phyloP scores from a whole-genome alignment of 495 filamentous ascomycete species.

The Neurospora tetrasperma region DNA sequence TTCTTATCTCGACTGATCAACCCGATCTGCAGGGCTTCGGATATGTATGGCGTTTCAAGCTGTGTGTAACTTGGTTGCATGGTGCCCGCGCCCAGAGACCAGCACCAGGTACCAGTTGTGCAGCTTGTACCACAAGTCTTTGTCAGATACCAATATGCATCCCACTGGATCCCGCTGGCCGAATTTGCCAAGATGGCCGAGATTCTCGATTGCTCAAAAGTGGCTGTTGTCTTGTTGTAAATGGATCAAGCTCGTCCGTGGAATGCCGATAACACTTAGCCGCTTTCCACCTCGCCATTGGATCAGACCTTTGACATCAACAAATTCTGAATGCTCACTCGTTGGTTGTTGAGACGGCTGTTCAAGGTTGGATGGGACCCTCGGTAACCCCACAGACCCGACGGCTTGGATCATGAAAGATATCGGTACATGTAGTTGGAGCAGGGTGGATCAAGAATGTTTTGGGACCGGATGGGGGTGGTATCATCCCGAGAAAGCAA shows the following conservation, averaged over 20 bases:
- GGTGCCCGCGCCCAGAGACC: neutral
- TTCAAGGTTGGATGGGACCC: neutral
- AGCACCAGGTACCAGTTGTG: neutral
- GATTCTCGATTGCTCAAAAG: neutral
- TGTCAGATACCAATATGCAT: neutral
- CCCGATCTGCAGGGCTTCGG: neutral
- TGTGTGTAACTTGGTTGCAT: neutral
- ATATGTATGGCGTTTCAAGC: neutral
- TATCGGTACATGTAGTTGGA: neutral
- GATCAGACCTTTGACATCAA: neutral
- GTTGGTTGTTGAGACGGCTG: neutral
- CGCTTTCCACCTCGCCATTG: neutral
- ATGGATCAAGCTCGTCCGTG: neutral
- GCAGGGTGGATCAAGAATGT: neutral
- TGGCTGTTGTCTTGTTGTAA: neutral
- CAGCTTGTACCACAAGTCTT: neutral
- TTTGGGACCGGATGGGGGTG: neutral
- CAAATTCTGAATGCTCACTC: neutral
- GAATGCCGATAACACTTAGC: no score
- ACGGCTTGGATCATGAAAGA: neutral
- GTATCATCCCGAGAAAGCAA: no score
- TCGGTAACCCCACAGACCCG: neutral
- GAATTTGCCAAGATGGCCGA: neutral
- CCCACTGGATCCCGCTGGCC: neutral
- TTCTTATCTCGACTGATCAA: neutral